A percentile compares a stretch with the other conserved stretches of the same genome.
phyloP scores from a whole-genome alignment of 768 basidiomycete species.

The Exsudoporus frostii region DNA sequence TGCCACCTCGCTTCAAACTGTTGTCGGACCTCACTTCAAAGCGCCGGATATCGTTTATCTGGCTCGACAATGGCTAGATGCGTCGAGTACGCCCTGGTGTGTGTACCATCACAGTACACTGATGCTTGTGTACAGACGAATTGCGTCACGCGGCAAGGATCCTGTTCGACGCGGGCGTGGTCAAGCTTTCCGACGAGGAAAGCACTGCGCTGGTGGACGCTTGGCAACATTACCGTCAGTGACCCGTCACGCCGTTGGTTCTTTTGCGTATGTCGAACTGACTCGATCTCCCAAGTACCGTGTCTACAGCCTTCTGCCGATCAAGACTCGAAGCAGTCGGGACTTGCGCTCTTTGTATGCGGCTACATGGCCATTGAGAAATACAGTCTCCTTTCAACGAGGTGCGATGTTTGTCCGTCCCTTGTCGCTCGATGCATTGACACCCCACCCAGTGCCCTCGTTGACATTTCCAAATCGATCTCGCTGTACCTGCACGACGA shows the following conservation, averaged over 20 bases:
- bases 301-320: constrained; percentile 58
- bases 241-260: not conserved
- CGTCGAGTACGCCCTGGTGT: constrained; percentile 50
- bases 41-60: constrained; percentile 71
- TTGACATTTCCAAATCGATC: constrained; percentile 83
- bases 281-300: constrained; percentile 44
- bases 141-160: constrained; percentile 72
- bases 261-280: constrained; percentile 2
- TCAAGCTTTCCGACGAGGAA: constrained; percentile 64
- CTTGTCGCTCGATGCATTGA: not conserved
- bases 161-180: constrained; percentile 75
- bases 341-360: constrained; percentile 74
- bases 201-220: constrained; percentile 54
- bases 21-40: constrained; percentile 58
- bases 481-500: constrained; percentile 74
- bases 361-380: constrained; percentile 82
- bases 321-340: constrained; percentile 55
- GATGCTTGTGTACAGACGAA: constrained; percentile 47
- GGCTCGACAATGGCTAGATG: constrained; percentile 72
- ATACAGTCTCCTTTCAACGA: constrained; percentile 69
- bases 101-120: constrained; percentile 1
- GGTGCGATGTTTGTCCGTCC: constrained; percentile 39
- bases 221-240: constrained; percentile 64
- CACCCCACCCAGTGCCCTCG: constrained; percentile 55
- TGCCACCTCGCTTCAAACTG: constrained; percentile 61